Evolutionary conservation across 2,329 filamentous ascomycete species (phyloP), one percentile per base, ranked within the genome.

Genomic region (Eutypella sp.): DNA sequence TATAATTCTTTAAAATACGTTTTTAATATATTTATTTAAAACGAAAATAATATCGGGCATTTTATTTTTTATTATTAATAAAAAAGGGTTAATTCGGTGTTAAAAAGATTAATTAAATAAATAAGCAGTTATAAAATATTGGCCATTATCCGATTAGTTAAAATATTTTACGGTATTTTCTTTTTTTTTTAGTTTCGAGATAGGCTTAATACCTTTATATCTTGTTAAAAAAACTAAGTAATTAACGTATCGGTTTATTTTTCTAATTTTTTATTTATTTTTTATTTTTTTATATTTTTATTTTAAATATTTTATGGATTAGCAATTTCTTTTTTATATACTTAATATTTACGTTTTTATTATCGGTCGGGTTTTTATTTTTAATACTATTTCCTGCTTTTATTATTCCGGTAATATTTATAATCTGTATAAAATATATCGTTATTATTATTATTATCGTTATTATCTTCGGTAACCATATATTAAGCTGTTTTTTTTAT

Each of bases 241-340:
- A n/a, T n/a, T n/a, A n/a, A n/a, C n/a, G n/a, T n/a, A n/a, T n/a
- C n/a, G n/a, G n/a, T n/a, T n/a, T n/a, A n/a, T n/a, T n/a, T n/a
- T n/a, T n/a, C n/a, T n/a, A n/a, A n/a, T n/a, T n/a, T n/a, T n/a
- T n/a, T n/a, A n/a, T n/a, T n/a, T n/a, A n/a, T n/a, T n/a, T n/a
- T n/a, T 38, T 18, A 25, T 36, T 27, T 44, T 22, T 24, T 44
- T 44, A 11, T 24, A 22, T 18, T 38, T 24, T 16, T 44, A 13
- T 18, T 44, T 24, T 8, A 24, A 39, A n/a, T 44, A 25, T 16
- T 44, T 45, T 16, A 24, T 45, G 18, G 24, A 45, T 24, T 18
- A 45, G 33, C 25, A 45, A 29, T 25, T 40, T 45, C 18, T 22
- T 45, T 45, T 22, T 45, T 45, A 27, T 16, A 40, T 27, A 40